A percentile compares a stretch with the other conserved stretches of the same genome.
These are phyloP conservation scores for Fusarium oxysporum DNA, from an alignment of 2,329 filamentous ascomycete species.

Conservation along the genomic window DNA sequence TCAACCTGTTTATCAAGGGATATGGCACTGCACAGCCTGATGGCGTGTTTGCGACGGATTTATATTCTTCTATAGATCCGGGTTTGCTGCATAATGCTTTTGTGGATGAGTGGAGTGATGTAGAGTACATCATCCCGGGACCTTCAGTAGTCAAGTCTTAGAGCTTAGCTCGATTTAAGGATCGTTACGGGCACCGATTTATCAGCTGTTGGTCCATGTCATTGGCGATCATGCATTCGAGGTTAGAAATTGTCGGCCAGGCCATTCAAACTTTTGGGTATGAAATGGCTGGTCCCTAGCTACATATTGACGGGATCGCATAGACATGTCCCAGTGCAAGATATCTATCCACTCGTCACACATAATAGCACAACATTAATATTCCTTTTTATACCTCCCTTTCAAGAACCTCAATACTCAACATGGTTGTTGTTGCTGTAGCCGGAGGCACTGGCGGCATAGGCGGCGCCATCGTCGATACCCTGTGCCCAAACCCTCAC, in stretches of 20 bases:
- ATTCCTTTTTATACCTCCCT: fast-evolving
- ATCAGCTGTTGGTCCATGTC: fast-evolving
- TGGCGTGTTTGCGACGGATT: background rate
- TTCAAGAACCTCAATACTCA: fast-evolving
- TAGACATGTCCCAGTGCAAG: background rate
- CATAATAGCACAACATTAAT: background rate
- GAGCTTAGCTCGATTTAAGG: background rate
- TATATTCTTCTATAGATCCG: background rate
- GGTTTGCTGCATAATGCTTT: background rate
- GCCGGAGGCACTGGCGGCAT: background rate
- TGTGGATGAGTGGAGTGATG: background rate
- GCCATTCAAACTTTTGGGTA: background rate
- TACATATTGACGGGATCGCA: background rate
- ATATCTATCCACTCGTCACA: fast-evolving
- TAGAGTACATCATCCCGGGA: background rate
- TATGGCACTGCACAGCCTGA: background rate
- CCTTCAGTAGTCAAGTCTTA: background rate
- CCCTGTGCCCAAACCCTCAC: background rate
- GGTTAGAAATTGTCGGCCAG: too few species aligned
- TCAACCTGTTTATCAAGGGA: background rate
- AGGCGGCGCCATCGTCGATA: background rate
- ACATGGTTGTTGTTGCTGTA: background rate
- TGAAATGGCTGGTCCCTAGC: background rate
- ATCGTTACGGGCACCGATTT: too few species aligned
- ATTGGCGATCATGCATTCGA: fast-evolving